phyloP scores from a whole-genome alignment of 257 asterid species.

The Solanum verrucosum region DNA sequence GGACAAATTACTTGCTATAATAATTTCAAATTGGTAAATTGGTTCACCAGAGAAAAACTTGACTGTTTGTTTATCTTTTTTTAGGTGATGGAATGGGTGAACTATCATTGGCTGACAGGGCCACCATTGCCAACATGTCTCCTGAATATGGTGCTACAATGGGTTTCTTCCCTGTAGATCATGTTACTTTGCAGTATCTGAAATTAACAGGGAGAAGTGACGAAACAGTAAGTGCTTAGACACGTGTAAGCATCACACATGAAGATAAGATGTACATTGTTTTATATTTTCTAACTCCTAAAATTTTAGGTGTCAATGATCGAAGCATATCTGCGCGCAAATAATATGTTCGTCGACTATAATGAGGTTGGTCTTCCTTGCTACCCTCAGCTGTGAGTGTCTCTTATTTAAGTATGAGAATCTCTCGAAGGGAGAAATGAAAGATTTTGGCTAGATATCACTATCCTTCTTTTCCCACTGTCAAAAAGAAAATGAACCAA shows the following conservation, averaged over 20 bases:
- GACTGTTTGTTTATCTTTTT: neutral
- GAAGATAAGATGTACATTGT: neutral
- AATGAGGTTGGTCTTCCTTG: constrained; percentile 39
- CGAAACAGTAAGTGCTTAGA: constrained; percentile 61
- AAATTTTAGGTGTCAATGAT: constrained; percentile 70
- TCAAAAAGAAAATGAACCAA: neutral
- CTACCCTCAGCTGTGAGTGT: neutral
- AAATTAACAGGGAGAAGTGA: constrained; percentile 94
- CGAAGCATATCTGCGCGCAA: constrained; percentile 94
- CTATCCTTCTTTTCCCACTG: neutral
- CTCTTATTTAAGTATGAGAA: neutral
- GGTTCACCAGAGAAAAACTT: neutral
- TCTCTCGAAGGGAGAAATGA: neutral
- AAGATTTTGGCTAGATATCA: neutral
- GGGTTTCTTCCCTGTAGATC: constrained; percentile 98
- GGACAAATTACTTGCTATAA: neutral
- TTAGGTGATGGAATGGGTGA: constrained; percentile 77
- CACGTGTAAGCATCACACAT: neutral
- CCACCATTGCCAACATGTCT: constrained; percentile 98
- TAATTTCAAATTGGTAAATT: neutral
- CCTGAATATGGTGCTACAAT: constrained; percentile 99
- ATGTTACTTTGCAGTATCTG: constrained; percentile 78
- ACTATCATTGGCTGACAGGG: constrained; percentile 95
- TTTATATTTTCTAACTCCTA: neutral
- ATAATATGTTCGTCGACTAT: constrained; percentile 89